phyloP scores from a whole-genome alignment of 352 stramenopile species.

The Phytopythium oedochilum region DNA sequence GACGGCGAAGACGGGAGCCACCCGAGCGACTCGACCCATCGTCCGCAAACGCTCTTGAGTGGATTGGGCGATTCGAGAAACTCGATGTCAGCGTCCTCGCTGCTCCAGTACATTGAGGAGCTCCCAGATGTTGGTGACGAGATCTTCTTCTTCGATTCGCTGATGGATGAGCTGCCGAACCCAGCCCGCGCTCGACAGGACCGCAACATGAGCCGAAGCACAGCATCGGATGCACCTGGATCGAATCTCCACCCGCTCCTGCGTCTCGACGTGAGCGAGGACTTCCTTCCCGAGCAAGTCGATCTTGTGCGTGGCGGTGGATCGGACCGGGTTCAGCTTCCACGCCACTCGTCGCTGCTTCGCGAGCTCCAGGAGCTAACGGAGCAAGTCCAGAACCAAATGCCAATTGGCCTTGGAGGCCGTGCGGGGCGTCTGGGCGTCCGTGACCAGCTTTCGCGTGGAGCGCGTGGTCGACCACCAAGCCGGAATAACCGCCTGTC shows the following conservation, averaged over 20 bases:
- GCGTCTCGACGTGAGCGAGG: slow-evolving; percentile 15
- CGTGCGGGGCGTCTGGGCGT: slow-evolving; percentile 9
- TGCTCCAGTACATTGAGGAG: slow-evolving; percentile 60
- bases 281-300: not conserved
- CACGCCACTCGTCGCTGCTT: slow-evolving; percentile 66
- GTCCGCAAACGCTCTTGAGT: not conserved
- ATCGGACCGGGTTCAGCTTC: slow-evolving; percentile 40
- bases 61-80: not conserved
- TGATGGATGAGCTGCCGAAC: slow-evolving; percentile 18
- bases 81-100: slow-evolving; percentile 22
- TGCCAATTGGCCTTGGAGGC: slow-evolving; percentile 18
- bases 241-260: slow-evolving; percentile 31
- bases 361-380: slow-evolving; percentile 72
- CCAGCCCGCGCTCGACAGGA: slow-evolving; percentile 25
- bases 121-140: slow-evolving; percentile 47
- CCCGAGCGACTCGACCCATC: too few relatives aligned
- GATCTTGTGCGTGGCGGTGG: slow-evolving; percentile 17
- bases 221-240: not conserved
- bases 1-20: slow-evolving; percentile 21
- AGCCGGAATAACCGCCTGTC: slow-evolving; percentile 61
- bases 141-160: slow-evolving; percentile 52
- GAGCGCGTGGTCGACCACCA: slow-evolving; percentile 43
- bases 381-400: slow-evolving; percentile 70
- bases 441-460: slow-evolving; percentile 42
- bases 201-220: slow-evolving; percentile 17